These are phyloP conservation scores for Solanum aculeatissimum DNA, from an alignment of 305 asterid genomes.

Conservation along the genomic window DNA sequence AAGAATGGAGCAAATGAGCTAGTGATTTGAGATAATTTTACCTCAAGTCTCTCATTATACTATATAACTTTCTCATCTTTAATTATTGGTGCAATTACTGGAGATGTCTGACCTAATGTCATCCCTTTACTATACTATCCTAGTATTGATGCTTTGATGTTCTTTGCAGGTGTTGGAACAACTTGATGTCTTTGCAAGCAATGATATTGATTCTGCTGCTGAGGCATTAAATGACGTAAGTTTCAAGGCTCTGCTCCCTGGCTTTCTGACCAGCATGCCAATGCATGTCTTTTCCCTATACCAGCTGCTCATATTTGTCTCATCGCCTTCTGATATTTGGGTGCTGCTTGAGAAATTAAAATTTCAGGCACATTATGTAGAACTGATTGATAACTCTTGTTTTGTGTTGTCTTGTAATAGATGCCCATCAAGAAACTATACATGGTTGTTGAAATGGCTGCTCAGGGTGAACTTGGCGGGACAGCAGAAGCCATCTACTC, in stretches of 20 bases:
- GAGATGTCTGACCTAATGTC: not conserved
- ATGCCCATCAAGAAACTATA: constrained; percentile 88
- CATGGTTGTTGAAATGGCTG: constrained; percentile 93
- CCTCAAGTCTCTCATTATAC: not conserved
- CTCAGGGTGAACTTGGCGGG: constrained; percentile 90
- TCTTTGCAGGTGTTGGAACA: constrained; percentile 64
- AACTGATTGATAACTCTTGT: not conserved
- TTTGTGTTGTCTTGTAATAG: constrained; percentile 21
- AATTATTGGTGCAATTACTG: not conserved
- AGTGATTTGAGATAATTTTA: not conserved
- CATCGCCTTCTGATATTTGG: not conserved
- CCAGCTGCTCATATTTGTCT: not conserved
- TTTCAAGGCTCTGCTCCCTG: not conserved
- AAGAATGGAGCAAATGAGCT: not conserved
- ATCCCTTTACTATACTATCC: not conserved
- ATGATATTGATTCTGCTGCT: constrained; percentile 84
- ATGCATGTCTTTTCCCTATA: not conserved
- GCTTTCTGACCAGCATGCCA: not conserved
- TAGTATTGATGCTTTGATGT: constrained; percentile 4
- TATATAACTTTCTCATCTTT: not conserved
- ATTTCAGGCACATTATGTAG: not conserved
- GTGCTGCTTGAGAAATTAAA: not conserved
- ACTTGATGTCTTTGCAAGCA: constrained; percentile 61
- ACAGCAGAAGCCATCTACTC: constrained; percentile 73
- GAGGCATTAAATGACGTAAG: constrained; percentile 89